phyloP scores from a whole-genome alignment of 352 stramenopile species.

The Pythium rhizo-oryzae region DNA sequence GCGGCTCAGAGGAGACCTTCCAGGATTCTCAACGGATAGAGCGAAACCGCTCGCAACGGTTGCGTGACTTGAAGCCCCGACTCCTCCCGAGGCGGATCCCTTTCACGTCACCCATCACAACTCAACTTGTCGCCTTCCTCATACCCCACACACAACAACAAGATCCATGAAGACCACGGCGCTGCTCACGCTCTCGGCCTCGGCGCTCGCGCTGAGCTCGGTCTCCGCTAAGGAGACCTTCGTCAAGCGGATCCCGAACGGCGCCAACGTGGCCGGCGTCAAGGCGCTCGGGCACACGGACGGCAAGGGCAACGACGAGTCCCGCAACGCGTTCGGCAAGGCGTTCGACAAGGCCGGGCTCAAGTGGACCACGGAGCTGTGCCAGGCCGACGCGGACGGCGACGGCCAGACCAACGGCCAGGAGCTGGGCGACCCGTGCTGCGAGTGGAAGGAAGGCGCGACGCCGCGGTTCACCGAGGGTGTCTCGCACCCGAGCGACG shows the following conservation, averaged over 20 bases:
- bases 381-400: conserved; percentile 39
- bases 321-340: conserved; percentile 42
- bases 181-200: background rate
- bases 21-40: too few relatives aligned
- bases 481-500: conserved; percentile 30
- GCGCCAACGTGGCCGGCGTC: conserved; percentile 28
- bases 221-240: background rate
- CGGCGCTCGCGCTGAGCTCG: background rate
- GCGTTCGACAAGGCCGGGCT: conserved; percentile 30
- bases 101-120: too few relatives aligned
- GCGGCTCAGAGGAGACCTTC: too few relatives aligned
- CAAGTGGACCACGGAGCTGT: conserved; percentile 36
- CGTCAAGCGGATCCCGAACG: conserved; percentile 33
- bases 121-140: too few relatives aligned
- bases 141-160: background rate
- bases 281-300: conserved; percentile 34
- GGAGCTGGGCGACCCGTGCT: conserved; percentile 70
- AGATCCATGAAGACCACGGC: too few relatives aligned
- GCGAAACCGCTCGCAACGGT: too few relatives aligned
- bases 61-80: too few relatives aligned
- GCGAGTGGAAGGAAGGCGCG: conserved; percentile 36
- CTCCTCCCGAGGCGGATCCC: too few relatives aligned
- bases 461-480: conserved; percentile 23
- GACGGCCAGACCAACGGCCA: conserved; percentile 69
- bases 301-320: background rate